Evolutionary conservation across 352 stramenopile genomes (phyloP), one percentile per base, ranked within the genome.

Genomic region (Salisapilia sapeloensis): DNA sequence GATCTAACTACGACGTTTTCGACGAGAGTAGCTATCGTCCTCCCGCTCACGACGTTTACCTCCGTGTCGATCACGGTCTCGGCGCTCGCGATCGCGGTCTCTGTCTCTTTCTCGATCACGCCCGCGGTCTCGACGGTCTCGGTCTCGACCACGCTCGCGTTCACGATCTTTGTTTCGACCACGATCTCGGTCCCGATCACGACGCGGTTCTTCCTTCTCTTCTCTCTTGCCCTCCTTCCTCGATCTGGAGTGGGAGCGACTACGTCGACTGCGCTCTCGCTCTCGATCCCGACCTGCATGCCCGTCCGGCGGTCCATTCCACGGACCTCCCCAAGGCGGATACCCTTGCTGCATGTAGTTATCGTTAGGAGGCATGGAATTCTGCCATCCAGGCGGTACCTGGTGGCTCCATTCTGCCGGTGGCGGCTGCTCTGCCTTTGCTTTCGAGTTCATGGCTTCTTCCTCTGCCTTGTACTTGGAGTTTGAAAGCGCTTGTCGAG

Each of bases 401-500:
- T 45, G 46, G 25, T 29, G 44, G 48, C 35, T 55, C 50, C 33
- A 56, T 51, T 10, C 54, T 57, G 0, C 46, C 56, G 31, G 51
- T 45, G 22, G 46, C 31, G 31, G 44, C 12, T 42, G 21, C n/a
- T 15, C 18, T 6, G 12, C 19, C 16, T 38, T 31, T 22, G 17
- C 50, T 40, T 26, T 31, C 19, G 23, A 32, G 25, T 46, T 25
- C 16, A 24, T 7, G 5, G 22, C 46, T 29, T 35, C 30, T 0
- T 39, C 44, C 9, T 40, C 33, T 12, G 40, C 24, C 24, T 10
- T 13, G 10, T 28, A 47, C 12, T 50, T 72, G 0, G 70, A 63
- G 0, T 58, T 60, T 27, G 50, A 63, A n/a, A 85, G 63, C 0
- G 62, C 57, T 25, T 84, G 62, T 16, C 71, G 62, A n/a, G 71